These are phyloP conservation scores for Skeletonema tropicum DNA, from an alignment of 108 stramenopile species.

Conservation along the genomic window DNA sequence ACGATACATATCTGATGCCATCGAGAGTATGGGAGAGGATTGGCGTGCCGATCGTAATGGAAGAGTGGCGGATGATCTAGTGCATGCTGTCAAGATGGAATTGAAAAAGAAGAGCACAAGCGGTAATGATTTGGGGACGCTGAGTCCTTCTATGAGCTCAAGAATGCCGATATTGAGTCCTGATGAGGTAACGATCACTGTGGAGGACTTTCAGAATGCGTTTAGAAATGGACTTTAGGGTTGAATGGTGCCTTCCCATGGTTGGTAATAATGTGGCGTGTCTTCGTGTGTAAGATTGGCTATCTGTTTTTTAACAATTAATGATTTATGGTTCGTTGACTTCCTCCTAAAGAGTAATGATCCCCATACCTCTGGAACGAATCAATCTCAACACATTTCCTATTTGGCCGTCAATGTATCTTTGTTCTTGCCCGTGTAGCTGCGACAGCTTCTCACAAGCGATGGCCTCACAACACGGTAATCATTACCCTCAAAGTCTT, in stretches of 20 bases:
- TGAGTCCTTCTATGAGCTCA: slow-evolving; percentile 69
- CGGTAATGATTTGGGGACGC: slow-evolving; percentile 72
- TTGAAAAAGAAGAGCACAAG: slow-evolving; percentile 60
- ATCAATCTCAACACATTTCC: background rate
- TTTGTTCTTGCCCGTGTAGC: background rate
- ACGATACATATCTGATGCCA: slow-evolving; percentile 74
- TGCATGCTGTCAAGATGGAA: slow-evolving; percentile 73
- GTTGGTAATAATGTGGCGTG: background rate
- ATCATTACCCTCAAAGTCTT: background rate
- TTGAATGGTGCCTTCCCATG: background rate
- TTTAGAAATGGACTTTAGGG: slow-evolving; percentile 84
- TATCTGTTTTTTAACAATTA: background rate
- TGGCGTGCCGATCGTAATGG: slow-evolving; percentile 88
- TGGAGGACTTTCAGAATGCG: slow-evolving; percentile 91
- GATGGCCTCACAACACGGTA: background rate
- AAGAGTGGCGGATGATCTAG: slow-evolving; percentile 73
- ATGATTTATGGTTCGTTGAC: background rate
- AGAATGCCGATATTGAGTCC: slow-evolving; percentile 76
- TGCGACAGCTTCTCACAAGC: background rate
- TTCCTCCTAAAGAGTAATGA: background rate
- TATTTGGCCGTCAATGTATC: background rate
- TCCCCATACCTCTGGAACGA: background rate
- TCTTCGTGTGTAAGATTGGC: background rate
- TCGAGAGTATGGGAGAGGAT: slow-evolving; percentile 81
- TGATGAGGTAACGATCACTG: slow-evolving; percentile 83